A percentile compares a stretch with the other conserved stretches of the same genome.
Evolutionary conservation across 257 asterid genomes (phyloP).

Genomic region (Fraxinus quadrangulata): DNA sequence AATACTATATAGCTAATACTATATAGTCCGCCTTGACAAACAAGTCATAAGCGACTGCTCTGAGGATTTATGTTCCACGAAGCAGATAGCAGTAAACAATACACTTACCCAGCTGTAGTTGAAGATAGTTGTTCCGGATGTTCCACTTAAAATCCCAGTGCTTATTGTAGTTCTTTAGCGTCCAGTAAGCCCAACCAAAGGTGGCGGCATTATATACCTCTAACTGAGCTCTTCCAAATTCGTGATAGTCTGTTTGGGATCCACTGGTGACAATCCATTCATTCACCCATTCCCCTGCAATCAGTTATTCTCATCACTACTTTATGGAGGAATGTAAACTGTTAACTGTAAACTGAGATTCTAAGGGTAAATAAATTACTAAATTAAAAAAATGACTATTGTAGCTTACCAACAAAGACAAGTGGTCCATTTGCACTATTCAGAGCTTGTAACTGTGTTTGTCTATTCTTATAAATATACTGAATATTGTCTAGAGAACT

Average conservation of each 20-base stretch:
- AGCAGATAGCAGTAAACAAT: slow-evolving; percentile 9
- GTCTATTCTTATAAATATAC: slow-evolving; percentile 55
- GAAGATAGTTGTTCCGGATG: slow-evolving; percentile 60
- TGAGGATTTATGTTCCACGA: neutral
- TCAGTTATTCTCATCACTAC: neutral
- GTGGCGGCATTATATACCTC: slow-evolving; percentile 69
- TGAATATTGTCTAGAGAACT: slow-evolving; percentile 55
- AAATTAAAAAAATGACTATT: neutral
- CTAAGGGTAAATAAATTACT: neutral
- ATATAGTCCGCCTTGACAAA: neutral
- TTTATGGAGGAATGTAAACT: neutral
- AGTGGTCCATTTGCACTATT: slow-evolving; percentile 73
- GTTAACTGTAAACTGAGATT: neutral
- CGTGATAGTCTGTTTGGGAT: slow-evolving; percentile 59
- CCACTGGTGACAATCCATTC: slow-evolving; percentile 66
- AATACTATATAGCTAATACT: neutral
- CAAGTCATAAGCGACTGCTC: neutral
- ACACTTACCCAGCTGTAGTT: slow-evolving; percentile 49
- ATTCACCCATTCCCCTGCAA: slow-evolving; percentile 84
- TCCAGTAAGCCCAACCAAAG: slow-evolving; percentile 86
- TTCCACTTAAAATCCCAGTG: slow-evolving; percentile 96
- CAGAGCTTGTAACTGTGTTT: slow-evolving; percentile 61
- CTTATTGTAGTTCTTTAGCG: slow-evolving; percentile 57
- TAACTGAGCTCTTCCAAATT: slow-evolving; percentile 70
- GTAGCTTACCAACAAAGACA: slow-evolving; percentile 57